These are phyloP conservation scores for Asterochloris erici DNA, from an alignment of 139 green algal genomes.

Conservation along the genomic window DNA sequence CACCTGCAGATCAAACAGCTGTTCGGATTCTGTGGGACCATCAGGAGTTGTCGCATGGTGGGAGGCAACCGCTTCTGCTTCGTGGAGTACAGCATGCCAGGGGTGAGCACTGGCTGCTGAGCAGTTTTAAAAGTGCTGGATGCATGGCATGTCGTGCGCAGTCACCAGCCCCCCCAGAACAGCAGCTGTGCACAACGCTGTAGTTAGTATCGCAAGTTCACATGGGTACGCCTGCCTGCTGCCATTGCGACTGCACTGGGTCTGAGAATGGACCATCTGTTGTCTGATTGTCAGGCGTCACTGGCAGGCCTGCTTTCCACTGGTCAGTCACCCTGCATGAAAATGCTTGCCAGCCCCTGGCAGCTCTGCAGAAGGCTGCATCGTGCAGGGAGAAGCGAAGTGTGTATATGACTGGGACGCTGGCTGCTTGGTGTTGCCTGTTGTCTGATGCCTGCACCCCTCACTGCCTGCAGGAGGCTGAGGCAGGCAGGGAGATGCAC, in stretches of 20 bases:
- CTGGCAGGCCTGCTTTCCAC: too few relatives aligned
- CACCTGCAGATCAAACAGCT: slow-evolving; percentile 49
- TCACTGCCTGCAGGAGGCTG: too few relatives aligned
- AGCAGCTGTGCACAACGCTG: not conserved
- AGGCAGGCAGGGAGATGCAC: too few relatives aligned
- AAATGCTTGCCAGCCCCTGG: too few relatives aligned
- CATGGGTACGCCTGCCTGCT: not conserved
- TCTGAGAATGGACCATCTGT: not conserved
- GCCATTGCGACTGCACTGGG: not conserved
- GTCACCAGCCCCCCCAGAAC: not conserved
- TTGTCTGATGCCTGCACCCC: too few relatives aligned
- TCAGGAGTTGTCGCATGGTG: slow-evolving; percentile 33
- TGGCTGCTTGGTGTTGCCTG: too few relatives aligned
- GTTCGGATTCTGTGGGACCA: slow-evolving; percentile 53
- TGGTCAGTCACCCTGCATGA: too few relatives aligned
- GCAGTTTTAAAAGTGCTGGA: not conserved
- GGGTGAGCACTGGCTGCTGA: not conserved
- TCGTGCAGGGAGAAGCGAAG: too few relatives aligned
- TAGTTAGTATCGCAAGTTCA: not conserved
- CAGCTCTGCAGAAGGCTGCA: too few relatives aligned
- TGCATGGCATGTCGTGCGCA: not conserved
- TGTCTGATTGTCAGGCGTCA: too few relatives aligned
- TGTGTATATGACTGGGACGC: too few relatives aligned
- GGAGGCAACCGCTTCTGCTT: slow-evolving; percentile 37
- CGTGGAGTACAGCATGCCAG: slow-evolving; percentile 43